Conservation (phyloP, 345 rosid species). For the Gossypium ekmanianum region DNA sequence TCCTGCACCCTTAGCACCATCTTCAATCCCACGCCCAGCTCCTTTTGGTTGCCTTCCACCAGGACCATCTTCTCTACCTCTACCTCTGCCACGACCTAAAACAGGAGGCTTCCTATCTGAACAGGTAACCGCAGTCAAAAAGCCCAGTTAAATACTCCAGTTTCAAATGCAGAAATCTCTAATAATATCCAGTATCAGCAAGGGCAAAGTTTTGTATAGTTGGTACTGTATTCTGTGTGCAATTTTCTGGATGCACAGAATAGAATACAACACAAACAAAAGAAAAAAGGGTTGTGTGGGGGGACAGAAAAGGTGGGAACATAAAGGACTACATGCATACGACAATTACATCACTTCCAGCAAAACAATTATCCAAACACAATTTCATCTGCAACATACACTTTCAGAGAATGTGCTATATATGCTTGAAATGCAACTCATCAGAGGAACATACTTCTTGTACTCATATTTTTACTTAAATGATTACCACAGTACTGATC, state of each 20-base stretch:
- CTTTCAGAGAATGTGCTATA: not conserved
- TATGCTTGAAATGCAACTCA: not conserved
- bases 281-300: not conserved
- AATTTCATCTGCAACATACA: not conserved
- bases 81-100: slow-evolving; percentile 56
- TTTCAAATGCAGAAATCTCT: not conserved
- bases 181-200: not conserved
- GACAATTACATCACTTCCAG: not conserved
- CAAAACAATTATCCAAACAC: not conserved
- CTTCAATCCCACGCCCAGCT: slow-evolving; percentile 70
- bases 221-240: not conserved
- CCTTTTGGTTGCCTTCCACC: slow-evolving; percentile 59
- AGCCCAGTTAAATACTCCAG: slow-evolving; percentile 5
- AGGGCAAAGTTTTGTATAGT: not conserved
- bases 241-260: not conserved
- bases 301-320: not conserved
- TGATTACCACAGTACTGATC: not conserved
- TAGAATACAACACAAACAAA: not conserved
- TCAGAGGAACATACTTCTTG: not conserved
- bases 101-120: slow-evolving; percentile 70
- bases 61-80: slow-evolving; percentile 73
- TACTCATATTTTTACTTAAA: not conserved
- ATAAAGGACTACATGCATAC: not conserved
- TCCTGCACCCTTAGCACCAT: slow-evolving; percentile 38
- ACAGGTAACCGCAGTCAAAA: slow-evolving; percentile 4